Evolutionary conservation across 352 stramenopile species (phyloP).

Genomic region (Phytophthora macrochlamydospora): DNA sequence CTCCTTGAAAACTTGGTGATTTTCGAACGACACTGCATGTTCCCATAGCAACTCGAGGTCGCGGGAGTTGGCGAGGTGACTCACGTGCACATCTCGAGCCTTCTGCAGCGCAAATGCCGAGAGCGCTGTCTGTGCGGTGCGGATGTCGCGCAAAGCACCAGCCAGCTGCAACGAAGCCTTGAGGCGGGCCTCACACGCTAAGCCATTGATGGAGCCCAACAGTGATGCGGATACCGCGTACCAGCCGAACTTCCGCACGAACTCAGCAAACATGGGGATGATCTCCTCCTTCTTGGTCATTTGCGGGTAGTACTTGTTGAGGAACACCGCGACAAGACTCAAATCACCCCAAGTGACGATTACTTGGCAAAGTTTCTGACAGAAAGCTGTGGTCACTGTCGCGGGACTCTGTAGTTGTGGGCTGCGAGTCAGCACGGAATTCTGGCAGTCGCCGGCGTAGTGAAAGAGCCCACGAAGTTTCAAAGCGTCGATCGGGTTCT

Average conservation of each 20-base stretch:
- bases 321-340: slow-evolving; percentile 4
- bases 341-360: too few relatives aligned
- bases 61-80: neutral
- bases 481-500: neutral
- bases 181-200: neutral
- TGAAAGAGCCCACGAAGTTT: slow-evolving; percentile 8
- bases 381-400: slow-evolving; percentile 2
- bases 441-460: neutral
- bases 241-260: neutral
- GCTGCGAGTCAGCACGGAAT: too few relatives aligned
- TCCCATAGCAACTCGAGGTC: neutral
- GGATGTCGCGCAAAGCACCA: neutral
- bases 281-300: neutral
- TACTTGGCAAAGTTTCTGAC: slow-evolving; percentile 14
- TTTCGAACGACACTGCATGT: neutral
- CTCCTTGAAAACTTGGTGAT: neutral
- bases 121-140: neutral
- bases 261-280: neutral
- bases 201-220: neutral
- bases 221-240: neutral
- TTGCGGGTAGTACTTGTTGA: neutral
- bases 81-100: neutral
- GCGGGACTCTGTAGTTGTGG: too few relatives aligned
- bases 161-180: neutral
- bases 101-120: neutral